Conservation (phyloP, 2,329 filamentous ascomycete species). For the Passalora sequoiae region DNA sequence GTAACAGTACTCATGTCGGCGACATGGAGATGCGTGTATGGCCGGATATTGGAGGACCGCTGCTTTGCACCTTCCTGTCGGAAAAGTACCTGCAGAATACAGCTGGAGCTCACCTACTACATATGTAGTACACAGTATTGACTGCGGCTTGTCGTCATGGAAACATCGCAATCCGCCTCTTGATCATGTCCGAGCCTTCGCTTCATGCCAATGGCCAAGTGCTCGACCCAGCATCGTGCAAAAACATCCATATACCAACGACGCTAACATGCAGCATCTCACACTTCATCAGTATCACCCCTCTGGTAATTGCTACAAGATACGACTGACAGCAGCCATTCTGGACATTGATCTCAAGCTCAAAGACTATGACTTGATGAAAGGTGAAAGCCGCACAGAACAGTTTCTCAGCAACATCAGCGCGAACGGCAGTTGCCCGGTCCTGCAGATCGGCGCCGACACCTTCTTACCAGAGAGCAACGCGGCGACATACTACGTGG, state of each 20-base stretch:
- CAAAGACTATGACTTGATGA: slow-evolving; percentile 11
- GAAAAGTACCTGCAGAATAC: no score
- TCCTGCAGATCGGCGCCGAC: slow-evolving; percentile 13
- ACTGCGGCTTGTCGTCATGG: no score
- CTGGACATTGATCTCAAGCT: slow-evolving; percentile 6
- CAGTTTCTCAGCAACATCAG: slow-evolving; percentile 13
- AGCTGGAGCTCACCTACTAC: no score
- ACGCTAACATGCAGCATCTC: slow-evolving; percentile 6
- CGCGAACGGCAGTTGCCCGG: slow-evolving; percentile 14
- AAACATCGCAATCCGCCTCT: no score
- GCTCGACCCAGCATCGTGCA: no score
- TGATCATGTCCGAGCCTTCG: no score
- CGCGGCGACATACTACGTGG: slow-evolving; percentile 17
- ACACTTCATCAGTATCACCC: slow-evolving; percentile 11
- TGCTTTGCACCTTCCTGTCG: neutral
- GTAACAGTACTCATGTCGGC: neutral
- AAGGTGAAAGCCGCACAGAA: slow-evolving; percentile 12
- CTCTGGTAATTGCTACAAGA: slow-evolving; percentile 20
- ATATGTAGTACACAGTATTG: no score
- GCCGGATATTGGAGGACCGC: neutral
- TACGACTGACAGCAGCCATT: slow-evolving; percentile 11
- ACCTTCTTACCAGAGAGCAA: slow-evolving; percentile 17
- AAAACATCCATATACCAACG: no score
- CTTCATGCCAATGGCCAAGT: no score
- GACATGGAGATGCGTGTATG: neutral